A percentile compares a stretch with the other conserved stretches of the same genome.
phyloP scores from a whole-genome alignment of 495 filamentous ascomycete species.

The Cercophora sp. region DNA sequence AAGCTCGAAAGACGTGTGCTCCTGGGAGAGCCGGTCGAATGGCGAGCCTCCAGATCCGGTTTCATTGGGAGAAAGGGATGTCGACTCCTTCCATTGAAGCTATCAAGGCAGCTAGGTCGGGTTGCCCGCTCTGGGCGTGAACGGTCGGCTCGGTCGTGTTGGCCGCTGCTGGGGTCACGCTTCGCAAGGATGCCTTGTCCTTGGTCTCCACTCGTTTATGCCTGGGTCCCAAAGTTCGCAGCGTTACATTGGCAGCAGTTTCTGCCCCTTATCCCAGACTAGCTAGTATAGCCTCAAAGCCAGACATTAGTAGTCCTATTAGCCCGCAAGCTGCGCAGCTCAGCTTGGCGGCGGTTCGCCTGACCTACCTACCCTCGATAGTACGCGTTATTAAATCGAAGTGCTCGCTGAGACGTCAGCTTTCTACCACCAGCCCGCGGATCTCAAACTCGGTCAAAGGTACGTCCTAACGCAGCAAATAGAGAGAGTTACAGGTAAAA shows the following conservation, averaged over 20 bases:
- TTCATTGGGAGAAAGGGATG: no score
- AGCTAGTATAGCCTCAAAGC: slow-evolving; percentile 1
- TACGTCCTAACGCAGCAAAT: slow-evolving; percentile 1
- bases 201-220: slow-evolving; percentile 8
- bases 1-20: slow-evolving; percentile 4
- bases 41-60: slow-evolving; percentile 9
- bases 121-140: neutral
- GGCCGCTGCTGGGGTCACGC: no score
- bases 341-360: slow-evolving; percentile 1
- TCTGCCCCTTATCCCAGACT: slow-evolving; percentile 5
- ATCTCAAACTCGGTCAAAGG: slow-evolving; percentile 3
- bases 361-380: neutral
- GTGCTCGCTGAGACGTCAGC: slow-evolving; percentile 2
- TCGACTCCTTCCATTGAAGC: neutral
- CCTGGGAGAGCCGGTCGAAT: slow-evolving; percentile 4
- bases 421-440: neutral
- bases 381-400: slow-evolving; percentile 1
- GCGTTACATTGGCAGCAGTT: slow-evolving; percentile 2
- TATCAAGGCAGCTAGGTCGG: neutral
- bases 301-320: slow-evolving; percentile 1
- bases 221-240: no score
- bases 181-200: slow-evolving; percentile 3
- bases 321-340: slow-evolving; percentile 3
- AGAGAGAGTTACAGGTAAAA: neutral
- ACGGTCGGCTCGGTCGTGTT: no score